These are phyloP conservation scores for Amylocarpus encephaloides DNA, from an alignment of 2,329 filamentous ascomycete species.

Conservation along the genomic window DNA sequence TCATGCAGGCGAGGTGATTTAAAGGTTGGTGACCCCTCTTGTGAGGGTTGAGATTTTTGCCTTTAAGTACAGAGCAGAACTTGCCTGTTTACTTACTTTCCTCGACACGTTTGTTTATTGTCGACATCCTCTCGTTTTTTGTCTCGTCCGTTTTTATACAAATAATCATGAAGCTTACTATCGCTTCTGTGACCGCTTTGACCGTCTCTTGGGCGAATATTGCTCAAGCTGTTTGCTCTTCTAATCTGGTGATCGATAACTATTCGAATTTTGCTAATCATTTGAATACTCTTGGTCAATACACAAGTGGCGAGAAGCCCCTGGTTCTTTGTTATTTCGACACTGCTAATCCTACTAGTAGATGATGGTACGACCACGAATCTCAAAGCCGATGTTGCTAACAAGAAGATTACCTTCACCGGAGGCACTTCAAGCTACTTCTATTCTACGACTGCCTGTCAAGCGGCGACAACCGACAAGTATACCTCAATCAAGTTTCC, in stretches of 20 bases:
- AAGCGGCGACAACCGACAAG: slow-evolving; percentile 38
- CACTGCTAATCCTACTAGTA: slow-evolving; percentile 22
- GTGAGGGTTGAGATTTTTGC: neutral
- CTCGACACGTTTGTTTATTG: slow-evolving; percentile 10
- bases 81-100: neutral
- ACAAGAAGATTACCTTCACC: slow-evolving; percentile 44
- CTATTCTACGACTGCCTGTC: slow-evolving; percentile 47
- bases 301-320: slow-evolving; percentile 32
- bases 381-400: slow-evolving; percentile 34
- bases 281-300: slow-evolving; percentile 32
- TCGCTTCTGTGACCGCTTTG: slow-evolving; percentile 4
- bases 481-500: slow-evolving; percentile 44
- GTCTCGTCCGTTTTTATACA: neutral
- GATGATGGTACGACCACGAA: slow-evolving; percentile 45
- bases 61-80: neutral
- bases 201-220: slow-evolving; percentile 7
- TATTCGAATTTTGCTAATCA: slow-evolving; percentile 30
- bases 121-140: slow-evolving; percentile 14
- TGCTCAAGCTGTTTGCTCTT: slow-evolving; percentile 22
- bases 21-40: neutral
- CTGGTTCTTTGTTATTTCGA: neutral
- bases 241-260: slow-evolving; percentile 29
- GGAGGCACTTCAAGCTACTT: slow-evolving; percentile 45
- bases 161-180: slow-evolving; percentile 6
- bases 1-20: neutral